These are phyloP conservation scores for Metschnikowia koreensis DNA, from an alignment of 805 yeast species.

Conservation along the genomic window DNA sequence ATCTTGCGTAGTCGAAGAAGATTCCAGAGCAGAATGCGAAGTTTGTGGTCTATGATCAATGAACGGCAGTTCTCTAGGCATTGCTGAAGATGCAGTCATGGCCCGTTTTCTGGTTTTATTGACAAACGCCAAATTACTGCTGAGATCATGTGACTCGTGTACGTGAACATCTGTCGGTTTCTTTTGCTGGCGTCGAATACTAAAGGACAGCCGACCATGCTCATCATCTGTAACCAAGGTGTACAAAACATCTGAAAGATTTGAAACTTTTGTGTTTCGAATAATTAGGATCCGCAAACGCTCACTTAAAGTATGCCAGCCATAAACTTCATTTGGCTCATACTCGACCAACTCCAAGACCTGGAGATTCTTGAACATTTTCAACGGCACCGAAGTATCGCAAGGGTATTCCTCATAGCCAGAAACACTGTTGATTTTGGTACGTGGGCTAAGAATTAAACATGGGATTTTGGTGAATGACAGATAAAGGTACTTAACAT, in stretches of 20 bases:
- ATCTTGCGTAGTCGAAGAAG: conserved; percentile 3
- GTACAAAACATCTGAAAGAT: conserved; percentile 51
- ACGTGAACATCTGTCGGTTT: conserved; percentile 10
- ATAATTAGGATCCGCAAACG: conserved; percentile 54
- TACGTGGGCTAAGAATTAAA: conserved; percentile 56
- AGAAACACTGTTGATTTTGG: conserved; percentile 53
- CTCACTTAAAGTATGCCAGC: conserved; percentile 60
- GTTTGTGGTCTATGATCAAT: neutral
- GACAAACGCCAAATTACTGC: neutral
- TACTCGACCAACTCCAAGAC: conserved; percentile 59
- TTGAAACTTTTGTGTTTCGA: conserved; percentile 48
- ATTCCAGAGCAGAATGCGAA: neutral
- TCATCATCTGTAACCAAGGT: conserved; percentile 56
- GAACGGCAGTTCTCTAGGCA: conserved; percentile 1
- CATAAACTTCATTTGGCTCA: conserved; percentile 63
- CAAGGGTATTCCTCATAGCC: conserved; percentile 71
- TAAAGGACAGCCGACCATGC: conserved; percentile 36
- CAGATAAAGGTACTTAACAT: conserved; percentile 55
- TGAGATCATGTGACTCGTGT: neutral
- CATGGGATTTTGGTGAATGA: conserved; percentile 68
- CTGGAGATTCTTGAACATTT: conserved; percentile 58
- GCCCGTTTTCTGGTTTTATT: conserved; percentile 13
- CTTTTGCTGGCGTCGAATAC: conserved; percentile 22
- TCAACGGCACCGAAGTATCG: conserved; percentile 66
- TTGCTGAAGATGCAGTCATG: conserved; percentile 12